These are phyloP conservation scores for Alisma plantagoaquatica DNA, from an alignment of 106 monocot species.

Conservation along the genomic window DNA sequence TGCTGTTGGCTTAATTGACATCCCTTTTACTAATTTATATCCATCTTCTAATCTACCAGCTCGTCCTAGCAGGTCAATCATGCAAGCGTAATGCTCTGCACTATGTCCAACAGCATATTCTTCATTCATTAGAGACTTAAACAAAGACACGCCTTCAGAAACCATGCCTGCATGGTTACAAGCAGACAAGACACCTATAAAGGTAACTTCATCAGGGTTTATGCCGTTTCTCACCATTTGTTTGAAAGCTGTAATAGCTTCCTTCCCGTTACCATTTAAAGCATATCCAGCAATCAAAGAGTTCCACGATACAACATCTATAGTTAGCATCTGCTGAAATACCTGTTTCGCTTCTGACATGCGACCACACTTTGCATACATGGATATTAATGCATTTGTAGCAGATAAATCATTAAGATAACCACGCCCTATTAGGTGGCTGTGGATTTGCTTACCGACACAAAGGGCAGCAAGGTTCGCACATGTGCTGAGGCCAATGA, in stretches of 20 bases:
- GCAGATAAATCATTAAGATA: slow-evolving; percentile 28
- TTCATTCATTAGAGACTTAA: not conserved
- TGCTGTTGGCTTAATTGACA: slow-evolving; percentile 7
- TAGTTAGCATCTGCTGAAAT: slow-evolving; percentile 23
- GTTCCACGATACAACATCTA: slow-evolving; percentile 59
- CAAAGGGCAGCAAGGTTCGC: slow-evolving; percentile 44
- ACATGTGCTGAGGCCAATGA: slow-evolving; percentile 43
- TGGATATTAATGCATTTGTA: slow-evolving; percentile 50
- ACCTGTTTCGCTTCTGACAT: slow-evolving; percentile 24
- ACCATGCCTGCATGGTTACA: slow-evolving; percentile 21
- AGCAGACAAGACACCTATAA: slow-evolving; percentile 15
- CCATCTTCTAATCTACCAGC: slow-evolving; percentile 18
- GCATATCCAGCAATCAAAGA: slow-evolving; percentile 50
- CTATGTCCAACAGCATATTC: slow-evolving; percentile 2
- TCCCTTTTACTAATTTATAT: slow-evolving; percentile 7
- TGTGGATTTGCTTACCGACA: slow-evolving; percentile 32
- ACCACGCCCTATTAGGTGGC: slow-evolving; percentile 3
- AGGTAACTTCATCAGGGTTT: slow-evolving; percentile 14
- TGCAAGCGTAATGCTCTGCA: slow-evolving; percentile 20
- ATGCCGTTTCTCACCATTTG: slow-evolving; percentile 5
- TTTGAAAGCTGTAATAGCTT: slow-evolving; percentile 1
- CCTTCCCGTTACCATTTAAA: slow-evolving; percentile 19
- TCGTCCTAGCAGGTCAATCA: slow-evolving; percentile 17
- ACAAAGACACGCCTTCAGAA: slow-evolving; percentile 15
- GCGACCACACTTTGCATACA: slow-evolving; percentile 60